These are phyloP conservation scores for Trichosporon faecale DNA, from an alignment of 1,284 basidiomycete genomes.

Conservation along the genomic window DNA sequence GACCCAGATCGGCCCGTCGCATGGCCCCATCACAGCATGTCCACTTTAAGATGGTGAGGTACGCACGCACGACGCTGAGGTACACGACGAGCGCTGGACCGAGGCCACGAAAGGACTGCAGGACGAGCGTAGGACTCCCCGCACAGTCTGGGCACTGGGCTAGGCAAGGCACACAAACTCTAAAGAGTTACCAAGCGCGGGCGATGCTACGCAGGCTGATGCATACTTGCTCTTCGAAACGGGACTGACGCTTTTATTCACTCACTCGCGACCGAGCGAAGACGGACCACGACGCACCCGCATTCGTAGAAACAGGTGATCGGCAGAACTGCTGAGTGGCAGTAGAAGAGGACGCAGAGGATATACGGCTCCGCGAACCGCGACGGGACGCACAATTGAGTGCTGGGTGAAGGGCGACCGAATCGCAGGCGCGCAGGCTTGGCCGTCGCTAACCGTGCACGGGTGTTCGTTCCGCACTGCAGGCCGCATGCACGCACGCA, in stretches of 20 bases:
- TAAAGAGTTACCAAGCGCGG: background rate
- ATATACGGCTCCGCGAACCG: background rate
- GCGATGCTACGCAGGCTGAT: background rate
- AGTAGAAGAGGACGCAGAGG: background rate
- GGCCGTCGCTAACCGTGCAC: no score
- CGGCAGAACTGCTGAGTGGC: background rate
- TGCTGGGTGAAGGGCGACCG: background rate
- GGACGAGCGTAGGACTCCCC: background rate
- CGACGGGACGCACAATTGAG: background rate
- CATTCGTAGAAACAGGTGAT: no score
- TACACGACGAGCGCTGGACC: background rate
- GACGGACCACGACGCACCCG: no score
- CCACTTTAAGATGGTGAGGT: background rate
- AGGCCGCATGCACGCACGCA: no score
- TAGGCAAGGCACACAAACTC: background rate
- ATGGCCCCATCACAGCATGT: background rate
- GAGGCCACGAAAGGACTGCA: background rate
- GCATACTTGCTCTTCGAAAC: background rate
- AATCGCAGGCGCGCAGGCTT: background rate
- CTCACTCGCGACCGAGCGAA: no score
- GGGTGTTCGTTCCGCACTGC: no score
- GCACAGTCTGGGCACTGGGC: background rate
- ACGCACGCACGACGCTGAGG: background rate
- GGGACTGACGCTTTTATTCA: no score
- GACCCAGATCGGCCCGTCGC: no score